These are phyloP conservation scores for Agaricus blazei DNA, from an alignment of 768 basidiomycete genomes.

Conservation along the genomic window DNA sequence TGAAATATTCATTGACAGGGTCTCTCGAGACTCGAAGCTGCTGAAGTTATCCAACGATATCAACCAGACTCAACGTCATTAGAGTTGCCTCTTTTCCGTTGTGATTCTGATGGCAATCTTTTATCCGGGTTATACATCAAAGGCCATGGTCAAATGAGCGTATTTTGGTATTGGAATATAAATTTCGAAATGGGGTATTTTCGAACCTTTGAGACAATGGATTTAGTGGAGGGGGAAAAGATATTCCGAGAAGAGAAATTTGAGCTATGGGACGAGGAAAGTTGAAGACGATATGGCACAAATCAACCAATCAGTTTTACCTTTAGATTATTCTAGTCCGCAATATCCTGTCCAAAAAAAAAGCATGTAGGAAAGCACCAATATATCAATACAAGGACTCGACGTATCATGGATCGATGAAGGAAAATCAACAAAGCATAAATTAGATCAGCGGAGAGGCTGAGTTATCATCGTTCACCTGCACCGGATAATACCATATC, in stretches of 20 bases:
- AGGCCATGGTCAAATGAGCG: not conserved
- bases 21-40: not conserved
- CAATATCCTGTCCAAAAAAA: no score
- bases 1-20: not conserved
- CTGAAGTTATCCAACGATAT: not conserved
- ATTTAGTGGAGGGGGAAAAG: not conserved
- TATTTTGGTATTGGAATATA: not conserved
- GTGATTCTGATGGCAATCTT: not conserved
- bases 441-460: no score
- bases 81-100: not conserved
- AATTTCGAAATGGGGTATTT: not conserved
- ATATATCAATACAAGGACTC: no score
- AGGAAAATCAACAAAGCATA: no score
- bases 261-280: not conserved
- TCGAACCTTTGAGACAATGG: not conserved
- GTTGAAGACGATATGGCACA: no score
- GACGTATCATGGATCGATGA: no score
- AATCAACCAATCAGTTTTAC: no score
- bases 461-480: no score
- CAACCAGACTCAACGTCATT: not conserved
- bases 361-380: no score
- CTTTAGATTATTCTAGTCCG: no score
- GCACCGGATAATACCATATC: no score
- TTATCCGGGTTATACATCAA: not conserved
- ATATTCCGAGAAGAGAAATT: not conserved